Evolutionary conservation across 345 rosid species (phyloP).

Genomic region (Combretum micranthum): DNA sequence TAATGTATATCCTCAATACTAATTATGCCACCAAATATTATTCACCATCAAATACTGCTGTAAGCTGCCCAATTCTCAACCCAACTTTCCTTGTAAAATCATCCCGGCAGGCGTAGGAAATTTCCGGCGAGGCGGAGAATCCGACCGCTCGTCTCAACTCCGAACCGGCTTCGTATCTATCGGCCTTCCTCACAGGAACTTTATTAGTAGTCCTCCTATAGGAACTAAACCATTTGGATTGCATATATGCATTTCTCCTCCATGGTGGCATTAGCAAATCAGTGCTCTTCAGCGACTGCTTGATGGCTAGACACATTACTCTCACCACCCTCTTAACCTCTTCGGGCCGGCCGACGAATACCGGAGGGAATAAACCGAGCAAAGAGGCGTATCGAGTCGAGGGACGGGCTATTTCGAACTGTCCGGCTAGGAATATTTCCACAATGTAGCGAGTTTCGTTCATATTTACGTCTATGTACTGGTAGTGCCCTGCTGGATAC

Average conservation of each 20-base stretch:
- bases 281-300: conserved; percentile 44
- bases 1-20: no score
- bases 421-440: conserved; percentile 43
- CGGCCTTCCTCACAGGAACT: neutral
- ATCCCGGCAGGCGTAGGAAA: conserved; percentile 18
- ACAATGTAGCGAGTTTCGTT: conserved; percentile 45
- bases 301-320: conserved; percentile 53
- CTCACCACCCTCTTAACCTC: conserved; percentile 55
- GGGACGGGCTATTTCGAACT: conserved; percentile 66
- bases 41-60: conserved; percentile 17
- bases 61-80: conserved; percentile 25
- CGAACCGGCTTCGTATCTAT: neutral
- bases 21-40: no score
- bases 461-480: conserved; percentile 39
- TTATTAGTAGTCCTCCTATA: conserved; percentile 58
- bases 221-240: conserved; percentile 67
- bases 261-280: conserved; percentile 64
- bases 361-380: conserved; percentile 32
- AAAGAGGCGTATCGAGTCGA: conserved; percentile 31
- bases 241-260: conserved; percentile 74
- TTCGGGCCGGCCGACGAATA: conserved; percentile 46
- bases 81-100: conserved; percentile 3
- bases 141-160: conserved; percentile 15
- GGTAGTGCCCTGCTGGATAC: conserved; percentile 55
- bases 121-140: conserved; percentile 15